These are phyloP conservation scores for Aspergillus arachidicola DNA, from an alignment of 2,329 filamentous ascomycete species.

Conservation along the genomic window DNA sequence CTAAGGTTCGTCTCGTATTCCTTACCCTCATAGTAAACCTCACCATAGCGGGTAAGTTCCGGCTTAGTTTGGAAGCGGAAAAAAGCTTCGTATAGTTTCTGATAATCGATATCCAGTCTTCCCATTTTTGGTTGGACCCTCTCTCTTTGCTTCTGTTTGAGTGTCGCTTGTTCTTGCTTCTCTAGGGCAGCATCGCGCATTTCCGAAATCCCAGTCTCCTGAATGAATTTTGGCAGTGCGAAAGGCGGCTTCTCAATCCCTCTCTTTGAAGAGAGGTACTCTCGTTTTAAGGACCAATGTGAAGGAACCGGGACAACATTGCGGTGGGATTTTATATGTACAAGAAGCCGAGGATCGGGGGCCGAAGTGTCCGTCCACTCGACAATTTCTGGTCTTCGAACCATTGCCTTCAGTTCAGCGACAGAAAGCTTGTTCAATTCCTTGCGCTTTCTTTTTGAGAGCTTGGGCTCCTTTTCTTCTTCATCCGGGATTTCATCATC, in stretches of 20 bases:
- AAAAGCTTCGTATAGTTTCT: slow-evolving; percentile 97
- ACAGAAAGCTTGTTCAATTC: slow-evolving; percentile 89
- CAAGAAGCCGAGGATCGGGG: slow-evolving; percentile 81
- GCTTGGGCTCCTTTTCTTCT: slow-evolving; percentile 64
- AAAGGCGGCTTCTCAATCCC: slow-evolving; percentile 96
- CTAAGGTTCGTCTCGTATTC: slow-evolving; percentile 94
- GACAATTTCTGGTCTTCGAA: slow-evolving; percentile 87
- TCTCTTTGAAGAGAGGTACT: slow-evolving; percentile 95
- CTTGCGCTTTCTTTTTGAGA: slow-evolving; percentile 96
- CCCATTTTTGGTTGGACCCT: slow-evolving; percentile 95
- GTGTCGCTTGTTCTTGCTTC: slow-evolving; percentile 86
- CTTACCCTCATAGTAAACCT: slow-evolving; percentile 99
- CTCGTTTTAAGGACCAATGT: slow-evolving; percentile 95
- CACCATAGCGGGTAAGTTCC: slow-evolving; percentile 87
- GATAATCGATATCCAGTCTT: slow-evolving; percentile 96
- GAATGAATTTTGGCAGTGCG: slow-evolving; percentile 90
- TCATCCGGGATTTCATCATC: slow-evolving; percentile 86
- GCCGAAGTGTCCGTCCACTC: slow-evolving; percentile 97
- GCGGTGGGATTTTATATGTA: slow-evolving; percentile 91
- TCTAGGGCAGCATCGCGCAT: slow-evolving; percentile 97
- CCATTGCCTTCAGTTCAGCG: slow-evolving; percentile 90
- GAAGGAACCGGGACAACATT: slow-evolving; percentile 93
- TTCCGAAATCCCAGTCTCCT: slow-evolving; percentile 94
- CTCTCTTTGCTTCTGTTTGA: slow-evolving; percentile 96
- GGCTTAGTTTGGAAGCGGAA: slow-evolving; percentile 98